Evolutionary conservation across 345 rosid genomes (phyloP).

Genomic region (Moringa oleifera): DNA sequence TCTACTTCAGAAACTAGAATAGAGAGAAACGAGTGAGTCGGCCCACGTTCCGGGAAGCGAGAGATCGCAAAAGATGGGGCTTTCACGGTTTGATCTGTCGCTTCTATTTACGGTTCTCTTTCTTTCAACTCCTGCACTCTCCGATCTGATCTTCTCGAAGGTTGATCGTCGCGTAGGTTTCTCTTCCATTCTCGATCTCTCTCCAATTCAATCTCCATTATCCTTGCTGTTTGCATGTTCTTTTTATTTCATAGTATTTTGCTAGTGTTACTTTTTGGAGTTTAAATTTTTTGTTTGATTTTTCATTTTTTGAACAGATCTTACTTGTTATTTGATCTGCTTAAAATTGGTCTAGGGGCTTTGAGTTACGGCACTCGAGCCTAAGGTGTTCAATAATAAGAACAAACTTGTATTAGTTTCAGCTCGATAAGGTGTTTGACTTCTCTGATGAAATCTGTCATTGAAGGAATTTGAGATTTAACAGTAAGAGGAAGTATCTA

Average conservation of each 20-base stretch:
- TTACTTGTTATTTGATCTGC: conserved; percentile 9
- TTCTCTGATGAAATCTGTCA: neutral
- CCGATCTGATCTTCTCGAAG: conserved; percentile 80
- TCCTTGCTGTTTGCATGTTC: neutral
- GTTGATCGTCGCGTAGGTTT: conserved; percentile 91
- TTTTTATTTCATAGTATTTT: conserved; percentile 5
- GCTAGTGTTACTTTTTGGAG: neutral
- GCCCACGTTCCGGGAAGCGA: neutral
- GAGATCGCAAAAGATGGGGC: conserved; percentile 27
- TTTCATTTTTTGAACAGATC: neutral
- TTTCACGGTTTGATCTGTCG: conserved; percentile 27
- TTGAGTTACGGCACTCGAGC: neutral
- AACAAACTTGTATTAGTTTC: too few relatives aligned
- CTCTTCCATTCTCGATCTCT: neutral
- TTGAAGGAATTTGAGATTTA: too few relatives aligned
- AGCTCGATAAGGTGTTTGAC: neutral
- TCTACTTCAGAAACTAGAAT: neutral
- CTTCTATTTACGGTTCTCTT: conserved; percentile 35
- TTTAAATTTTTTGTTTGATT: neutral
- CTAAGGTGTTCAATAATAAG: neutral
- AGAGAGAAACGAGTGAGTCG: neutral
- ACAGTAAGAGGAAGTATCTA: too few relatives aligned
- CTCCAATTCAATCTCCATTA: conserved; percentile 15
- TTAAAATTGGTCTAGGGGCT: neutral
- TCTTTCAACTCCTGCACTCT: conserved; percentile 52